A percentile compares a stretch with the other conserved stretches of the same genome.
Evolutionary conservation across 345 rosid species (phyloP).

Genomic region (Camelina neglecta): DNA sequence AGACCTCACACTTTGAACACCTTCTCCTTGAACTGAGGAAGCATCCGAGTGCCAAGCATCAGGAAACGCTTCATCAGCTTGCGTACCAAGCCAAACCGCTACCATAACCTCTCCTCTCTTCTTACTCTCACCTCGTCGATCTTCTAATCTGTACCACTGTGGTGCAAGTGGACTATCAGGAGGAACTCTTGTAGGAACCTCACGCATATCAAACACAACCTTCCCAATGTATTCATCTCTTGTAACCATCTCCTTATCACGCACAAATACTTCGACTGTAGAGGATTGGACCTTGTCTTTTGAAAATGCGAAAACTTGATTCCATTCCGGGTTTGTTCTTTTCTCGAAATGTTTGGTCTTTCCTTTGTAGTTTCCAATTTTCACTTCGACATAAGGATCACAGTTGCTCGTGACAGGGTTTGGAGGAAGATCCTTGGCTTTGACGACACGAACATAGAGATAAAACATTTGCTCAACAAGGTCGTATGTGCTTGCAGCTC

Average conservation of each 20-base stretch:
- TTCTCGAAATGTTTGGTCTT: constrained; percentile 82
- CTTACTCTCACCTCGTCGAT: constrained; percentile 61
- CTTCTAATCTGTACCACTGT: constrained; percentile 84
- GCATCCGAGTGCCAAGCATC: constrained; percentile 97
- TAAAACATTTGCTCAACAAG: constrained; percentile 90
- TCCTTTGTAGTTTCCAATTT: constrained; percentile 87
- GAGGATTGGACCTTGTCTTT: constrained; percentile 86
- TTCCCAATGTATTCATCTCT: constrained; percentile 85
- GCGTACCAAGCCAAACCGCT: constrained; percentile 98
- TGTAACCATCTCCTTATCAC: constrained; percentile 75
- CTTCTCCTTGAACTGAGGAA: constrained; percentile 79
- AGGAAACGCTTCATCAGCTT: constrained; percentile 93
- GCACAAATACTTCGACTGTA: constrained; percentile 68
- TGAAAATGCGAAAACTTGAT: constrained; percentile 86
- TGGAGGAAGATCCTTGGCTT: constrained; percentile 85
- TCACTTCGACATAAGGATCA: constrained; percentile 85
- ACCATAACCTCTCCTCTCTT: constrained; percentile 84
- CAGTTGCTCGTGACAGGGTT: constrained; percentile 67
- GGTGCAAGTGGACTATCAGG: constrained; percentile 98
- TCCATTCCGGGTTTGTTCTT: constrained; percentile 78
- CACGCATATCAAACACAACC: constrained; percentile 84
- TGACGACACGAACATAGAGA: constrained; percentile 78
- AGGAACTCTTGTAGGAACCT: constrained; percentile 94
- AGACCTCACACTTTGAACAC: constrained; percentile 69
- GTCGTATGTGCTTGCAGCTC: constrained; percentile 86